These are phyloP conservation scores for Colletotrichum euphorbiae DNA, from an alignment of 2,329 filamentous ascomycete genomes.

Conservation along the genomic window DNA sequence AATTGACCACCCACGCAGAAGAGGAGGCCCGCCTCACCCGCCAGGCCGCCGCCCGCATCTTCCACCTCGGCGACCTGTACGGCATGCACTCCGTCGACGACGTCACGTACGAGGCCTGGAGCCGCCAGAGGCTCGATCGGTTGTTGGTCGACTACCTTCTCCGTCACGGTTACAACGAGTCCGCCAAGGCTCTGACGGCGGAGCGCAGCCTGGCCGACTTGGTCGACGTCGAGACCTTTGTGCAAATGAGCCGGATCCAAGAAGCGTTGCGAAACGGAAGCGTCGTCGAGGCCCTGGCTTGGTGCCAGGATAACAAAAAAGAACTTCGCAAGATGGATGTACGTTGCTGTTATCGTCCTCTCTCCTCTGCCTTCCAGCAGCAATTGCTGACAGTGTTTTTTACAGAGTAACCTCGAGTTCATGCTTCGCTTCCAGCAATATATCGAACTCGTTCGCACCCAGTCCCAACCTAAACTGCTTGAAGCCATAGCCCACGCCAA, in stretches of 20 bases:
- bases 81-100: conserved; percentile 85
- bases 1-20: conserved; percentile 79
- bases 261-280: conserved; percentile 76
- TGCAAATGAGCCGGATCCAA: conserved; percentile 82
- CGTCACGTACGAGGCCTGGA: conserved; percentile 94
- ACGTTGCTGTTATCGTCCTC: conserved; percentile 45
- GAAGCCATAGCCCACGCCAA: conserved; percentile 87
- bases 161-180: conserved; percentile 83
- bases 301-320: conserved; percentile 95
- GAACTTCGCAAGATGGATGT: conserved; percentile 89
- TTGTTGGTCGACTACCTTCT: conserved; percentile 94
- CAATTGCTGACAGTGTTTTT: conserved; percentile 18
- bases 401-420: conserved; percentile 85
- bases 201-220: conserved; percentile 83
- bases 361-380: not conserved
- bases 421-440: conserved; percentile 95
- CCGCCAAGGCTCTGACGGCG: conserved; percentile 78
- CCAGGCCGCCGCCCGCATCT: conserved; percentile 80
- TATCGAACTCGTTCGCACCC: conserved; percentile 85
- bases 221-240: conserved; percentile 90
- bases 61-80: conserved; percentile 85
- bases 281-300: conserved; percentile 83
- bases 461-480: conserved; percentile 70
- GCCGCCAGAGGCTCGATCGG: conserved; percentile 81
- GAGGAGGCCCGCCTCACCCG: conserved; percentile 83